phyloP scores from a whole-genome alignment of 176 grass and related monocot genomes.

The Bolboschoenus planiculmis region DNA sequence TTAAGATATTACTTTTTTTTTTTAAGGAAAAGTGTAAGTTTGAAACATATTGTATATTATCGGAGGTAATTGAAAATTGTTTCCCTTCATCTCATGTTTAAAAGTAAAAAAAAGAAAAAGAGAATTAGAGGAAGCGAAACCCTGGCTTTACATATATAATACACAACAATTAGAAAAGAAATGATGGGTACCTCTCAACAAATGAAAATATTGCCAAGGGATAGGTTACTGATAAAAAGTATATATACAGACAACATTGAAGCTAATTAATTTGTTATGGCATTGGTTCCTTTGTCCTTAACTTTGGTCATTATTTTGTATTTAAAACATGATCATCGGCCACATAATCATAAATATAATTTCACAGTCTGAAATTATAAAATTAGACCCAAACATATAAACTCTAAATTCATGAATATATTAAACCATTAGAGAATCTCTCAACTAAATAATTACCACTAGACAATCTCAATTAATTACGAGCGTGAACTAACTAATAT shows the following conservation, averaged over 20 bases:
- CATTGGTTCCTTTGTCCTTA: not conserved
- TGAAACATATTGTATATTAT: not conserved
- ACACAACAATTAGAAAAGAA: not conserved
- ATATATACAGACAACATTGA: not conserved
- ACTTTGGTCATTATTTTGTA: not conserved
- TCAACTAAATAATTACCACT: not conserved
- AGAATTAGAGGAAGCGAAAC: not conserved
- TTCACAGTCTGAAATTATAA: not conserved
- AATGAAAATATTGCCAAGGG: not conserved
- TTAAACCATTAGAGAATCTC: not conserved
- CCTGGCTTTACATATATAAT: not conserved
- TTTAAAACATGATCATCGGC: not conserved
- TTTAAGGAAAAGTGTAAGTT: not conserved
- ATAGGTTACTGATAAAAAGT: not conserved
- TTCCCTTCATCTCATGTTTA: not conserved
- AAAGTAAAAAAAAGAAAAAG: not conserved
- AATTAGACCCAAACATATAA: not conserved
- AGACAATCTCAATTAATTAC: not conserved
- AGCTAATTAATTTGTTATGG: not conserved
- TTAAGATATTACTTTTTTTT: not conserved
- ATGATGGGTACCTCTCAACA: not conserved
- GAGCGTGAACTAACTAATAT: not conserved
- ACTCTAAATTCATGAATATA: not conserved
- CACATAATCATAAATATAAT: not conserved
- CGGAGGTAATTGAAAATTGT: too few relatives aligned